Base-by-base conservation (phyloP, 176 grass and related monocot genomes). In the Eragrostis nindensis region DNA sequence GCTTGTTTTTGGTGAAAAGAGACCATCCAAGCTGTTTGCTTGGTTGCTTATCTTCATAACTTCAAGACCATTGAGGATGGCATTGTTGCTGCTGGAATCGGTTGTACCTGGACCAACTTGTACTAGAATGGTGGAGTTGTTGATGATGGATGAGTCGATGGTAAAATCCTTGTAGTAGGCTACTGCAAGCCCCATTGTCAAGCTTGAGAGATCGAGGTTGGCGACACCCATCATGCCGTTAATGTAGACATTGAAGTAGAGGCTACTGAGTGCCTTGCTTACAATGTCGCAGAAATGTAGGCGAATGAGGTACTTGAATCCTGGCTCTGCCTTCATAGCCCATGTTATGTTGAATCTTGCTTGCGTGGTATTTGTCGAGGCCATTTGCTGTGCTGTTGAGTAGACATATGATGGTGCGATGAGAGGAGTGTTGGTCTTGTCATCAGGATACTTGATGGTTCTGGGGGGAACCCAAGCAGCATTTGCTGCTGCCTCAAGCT, bases 41-140 rank as follows among this genome's bases (percentile, higher is more conserved):
- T 68, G 54, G 81, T 94, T 97, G 81, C 89, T 97, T 87, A 97
- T 94, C 86, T 97, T 94, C 83, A 97, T 97, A 61, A 97, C 73
- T 79, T 97, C 92, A 65, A 97, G 85, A 66, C 95, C 95, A 70
- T 97, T 97, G 45, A 97, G 89, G 59, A 97, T 97, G 38, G 95
- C 95, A 45, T 97, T 87, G 50, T 86, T 75, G 46, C 79, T 67
- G 14, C 89, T 75, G 0, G 87, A 76, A 59, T 80, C 85, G 18
- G 87, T 73, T 63, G 48, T 82, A 40, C 68, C 18, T 41, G 86
- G 86, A 9, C 95, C 95, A 70, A 97, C 86, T 84, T 94, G 90
- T 67, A 97, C 83, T 68, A 84, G 25, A 47, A 97, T 84, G 62
- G 92, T 89, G 17, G 85, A 90, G 78, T 97, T 94, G 87, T 78